Evolutionary conservation across 208 protist genomes (phyloP).

Genomic region (Phytomonas sp.): DNA sequence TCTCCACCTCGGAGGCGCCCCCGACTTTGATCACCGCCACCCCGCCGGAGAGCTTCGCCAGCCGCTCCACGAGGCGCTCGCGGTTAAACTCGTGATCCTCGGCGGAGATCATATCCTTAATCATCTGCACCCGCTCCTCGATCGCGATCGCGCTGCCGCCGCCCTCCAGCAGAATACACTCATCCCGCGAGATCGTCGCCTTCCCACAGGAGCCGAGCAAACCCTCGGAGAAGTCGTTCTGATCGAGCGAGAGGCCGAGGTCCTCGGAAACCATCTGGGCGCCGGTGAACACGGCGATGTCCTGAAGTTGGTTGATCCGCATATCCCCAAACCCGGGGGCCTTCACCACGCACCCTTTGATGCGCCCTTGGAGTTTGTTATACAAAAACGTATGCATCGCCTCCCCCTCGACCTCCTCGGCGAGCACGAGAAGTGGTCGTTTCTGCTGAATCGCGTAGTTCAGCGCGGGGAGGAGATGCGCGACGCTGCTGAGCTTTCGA

Average conservation of each 20-base stretch:
- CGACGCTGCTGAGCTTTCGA: constrained; percentile 71
- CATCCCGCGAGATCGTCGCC: constrained; percentile 94
- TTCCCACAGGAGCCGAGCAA: constrained; percentile 80
- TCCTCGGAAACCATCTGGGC: constrained; percentile 94
- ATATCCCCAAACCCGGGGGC: constrained; percentile 99
- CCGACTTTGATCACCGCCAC: constrained; percentile 97
- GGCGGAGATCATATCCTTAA: constrained; percentile 91
- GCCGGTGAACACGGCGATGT: constrained; percentile 98
- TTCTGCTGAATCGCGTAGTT: constrained; percentile 84
- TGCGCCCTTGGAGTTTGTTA: constrained; percentile 86
- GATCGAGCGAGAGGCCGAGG: constrained; percentile 88
- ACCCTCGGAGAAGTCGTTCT: constrained; percentile 83
- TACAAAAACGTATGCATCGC: constrained; percentile 93
- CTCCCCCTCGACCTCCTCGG: constrained; percentile 88
- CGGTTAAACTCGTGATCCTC: constrained; percentile 97
- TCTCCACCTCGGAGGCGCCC: constrained; percentile 98
- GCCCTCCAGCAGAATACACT: constrained; percentile 98
- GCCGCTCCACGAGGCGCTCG: constrained; percentile 96
- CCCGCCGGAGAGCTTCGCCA: constrained; percentile 76
- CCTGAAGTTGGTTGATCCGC: constrained; percentile 97
- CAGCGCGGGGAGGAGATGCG: constrained; percentile 71
- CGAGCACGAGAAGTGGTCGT: constrained; percentile 82
- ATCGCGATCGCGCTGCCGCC: constrained; percentile 92
- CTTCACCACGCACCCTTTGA: constrained; percentile 90
- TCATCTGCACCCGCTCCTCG: constrained; percentile 93